Conservation (phyloP, 805 yeast species). For the Metschnikowia arizonensis region DNA sequence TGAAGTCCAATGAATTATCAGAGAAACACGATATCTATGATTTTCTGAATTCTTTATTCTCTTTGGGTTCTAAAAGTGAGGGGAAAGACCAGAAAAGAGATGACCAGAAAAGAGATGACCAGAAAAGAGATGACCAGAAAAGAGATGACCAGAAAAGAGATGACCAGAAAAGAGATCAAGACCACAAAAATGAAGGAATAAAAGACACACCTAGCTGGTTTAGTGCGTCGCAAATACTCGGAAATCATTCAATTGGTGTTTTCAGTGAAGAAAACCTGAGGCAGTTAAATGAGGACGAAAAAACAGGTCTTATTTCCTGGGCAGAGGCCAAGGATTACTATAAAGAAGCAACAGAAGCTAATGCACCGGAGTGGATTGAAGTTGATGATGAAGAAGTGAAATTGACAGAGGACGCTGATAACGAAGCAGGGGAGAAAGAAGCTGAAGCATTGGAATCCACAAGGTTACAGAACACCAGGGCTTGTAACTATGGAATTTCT, state of each 20-base stretch:
- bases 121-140: neutral
- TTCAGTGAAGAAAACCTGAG: constrained; percentile 4
- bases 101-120: constrained; percentile 4
- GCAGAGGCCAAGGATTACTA: constrained; percentile 39
- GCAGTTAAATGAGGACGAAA: constrained; percentile 36
- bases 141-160: constrained; percentile 1
- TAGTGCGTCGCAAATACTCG: constrained; percentile 12
- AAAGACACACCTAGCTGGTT: constrained; percentile 33
- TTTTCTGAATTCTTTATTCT: neutral
- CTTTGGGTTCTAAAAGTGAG: neutral
- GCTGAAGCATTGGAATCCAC: no score
- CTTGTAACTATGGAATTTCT: no score
- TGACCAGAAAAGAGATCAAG: neutral
- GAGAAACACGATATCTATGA: neutral
- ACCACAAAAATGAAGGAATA: constrained; percentile 3
- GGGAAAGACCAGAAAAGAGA: constrained; percentile 24
- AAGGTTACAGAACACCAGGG: no score
- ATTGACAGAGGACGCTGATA: neutral
- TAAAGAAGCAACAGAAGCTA: constrained; percentile 5
- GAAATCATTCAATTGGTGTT: constrained; percentile 9
- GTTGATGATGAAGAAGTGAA: neutral
- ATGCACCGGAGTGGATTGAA: neutral
- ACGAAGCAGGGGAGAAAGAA: neutral
- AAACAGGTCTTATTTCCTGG: constrained; percentile 51
- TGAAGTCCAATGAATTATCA: constrained; percentile 45